A percentile compares a stretch with the other conserved stretches of the same genome.
phyloP scores from a whole-genome alignment of 495 filamentous ascomycete genomes.

The Daldinia loculata region DNA sequence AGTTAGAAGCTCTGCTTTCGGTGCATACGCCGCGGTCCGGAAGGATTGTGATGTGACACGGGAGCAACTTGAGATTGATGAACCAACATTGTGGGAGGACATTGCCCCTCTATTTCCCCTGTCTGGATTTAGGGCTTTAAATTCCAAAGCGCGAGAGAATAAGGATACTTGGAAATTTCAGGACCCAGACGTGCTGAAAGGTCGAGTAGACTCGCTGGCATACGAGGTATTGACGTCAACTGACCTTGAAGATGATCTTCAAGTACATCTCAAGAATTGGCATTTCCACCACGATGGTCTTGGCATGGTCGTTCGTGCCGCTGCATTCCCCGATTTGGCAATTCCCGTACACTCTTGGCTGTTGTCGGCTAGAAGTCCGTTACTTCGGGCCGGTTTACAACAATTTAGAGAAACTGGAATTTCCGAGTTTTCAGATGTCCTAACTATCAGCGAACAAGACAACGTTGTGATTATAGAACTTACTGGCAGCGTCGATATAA shows the following conservation, averaged over 20 bases:
- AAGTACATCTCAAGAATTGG: slow-evolving; percentile 52
- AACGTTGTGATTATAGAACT: slow-evolving; percentile 66
- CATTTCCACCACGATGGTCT: slow-evolving; percentile 48
- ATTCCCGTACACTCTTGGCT: slow-evolving; percentile 89
- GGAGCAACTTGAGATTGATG: slow-evolving; percentile 72
- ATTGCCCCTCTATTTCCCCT: slow-evolving; percentile 74
- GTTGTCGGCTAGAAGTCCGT: slow-evolving; percentile 73
- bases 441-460: slow-evolving; percentile 64
- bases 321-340: slow-evolving; percentile 65
- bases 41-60: slow-evolving; percentile 84
- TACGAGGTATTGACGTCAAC: slow-evolving; percentile 61
- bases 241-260: slow-evolving; percentile 66
- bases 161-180: slow-evolving; percentile 51
- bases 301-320: slow-evolving; percentile 61
- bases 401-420: slow-evolving; percentile 55
- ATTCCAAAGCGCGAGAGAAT: slow-evolving; percentile 37
- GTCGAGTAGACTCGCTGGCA: slow-evolving; percentile 48
- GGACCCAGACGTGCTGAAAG: slow-evolving; percentile 43
- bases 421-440: slow-evolving; percentile 58
- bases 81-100: slow-evolving; percentile 76
- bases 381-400: slow-evolving; percentile 69
- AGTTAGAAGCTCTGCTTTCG: slow-evolving; percentile 86
- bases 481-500: slow-evolving; percentile 68
- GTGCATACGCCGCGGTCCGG: slow-evolving; percentile 87
- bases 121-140: slow-evolving; percentile 50